These are phyloP conservation scores for Pestalotiopsis sp. DNA, from an alignment of 2,329 filamentous ascomycete species.

Conservation along the genomic window DNA sequence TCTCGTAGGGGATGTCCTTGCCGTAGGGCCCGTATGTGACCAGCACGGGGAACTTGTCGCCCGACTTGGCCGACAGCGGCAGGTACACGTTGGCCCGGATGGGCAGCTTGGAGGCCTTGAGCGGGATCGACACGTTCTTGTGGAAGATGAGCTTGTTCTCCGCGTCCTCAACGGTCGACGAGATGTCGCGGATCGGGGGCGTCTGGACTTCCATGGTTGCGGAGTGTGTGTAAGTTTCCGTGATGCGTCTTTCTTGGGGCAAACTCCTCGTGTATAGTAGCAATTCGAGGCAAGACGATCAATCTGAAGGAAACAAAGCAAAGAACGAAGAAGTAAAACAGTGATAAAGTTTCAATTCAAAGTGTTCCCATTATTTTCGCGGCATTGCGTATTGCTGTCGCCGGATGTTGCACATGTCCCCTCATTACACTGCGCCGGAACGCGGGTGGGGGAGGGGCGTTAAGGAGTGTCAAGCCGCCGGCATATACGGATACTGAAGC, in stretches of 20 bases:
- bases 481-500: not conserved
- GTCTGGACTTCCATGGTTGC: conserved; percentile 21
- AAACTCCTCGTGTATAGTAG: too few species aligned
- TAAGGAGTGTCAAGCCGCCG: not conserved
- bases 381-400: conserved; percentile 3
- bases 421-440: conserved; percentile 1
- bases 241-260: not conserved
- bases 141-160: conserved; percentile 31
- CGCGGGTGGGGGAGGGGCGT: conserved; percentile 13
- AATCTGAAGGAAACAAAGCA: not conserved
- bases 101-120: conserved; percentile 32
- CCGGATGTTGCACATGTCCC: conserved; percentile 9
- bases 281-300: not conserved
- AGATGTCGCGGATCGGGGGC: conserved; percentile 23
- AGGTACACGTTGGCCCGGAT: conserved; percentile 43
- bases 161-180: conserved; percentile 23
- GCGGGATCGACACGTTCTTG: conserved; percentile 35
- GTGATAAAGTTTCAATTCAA: not conserved
- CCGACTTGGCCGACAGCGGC: conserved; percentile 27
- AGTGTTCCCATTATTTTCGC: not conserved
- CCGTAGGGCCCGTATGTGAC: conserved; percentile 76
- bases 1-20: conserved; percentile 69
- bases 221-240: not conserved
- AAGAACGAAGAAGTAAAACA: not conserved
- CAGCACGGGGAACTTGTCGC: conserved; percentile 57